A percentile compares a stretch with the other conserved stretches of the same genome.
Evolutionary conservation across 805 yeast species (phyloP).

Genomic region (Priceomyces medius): DNA sequence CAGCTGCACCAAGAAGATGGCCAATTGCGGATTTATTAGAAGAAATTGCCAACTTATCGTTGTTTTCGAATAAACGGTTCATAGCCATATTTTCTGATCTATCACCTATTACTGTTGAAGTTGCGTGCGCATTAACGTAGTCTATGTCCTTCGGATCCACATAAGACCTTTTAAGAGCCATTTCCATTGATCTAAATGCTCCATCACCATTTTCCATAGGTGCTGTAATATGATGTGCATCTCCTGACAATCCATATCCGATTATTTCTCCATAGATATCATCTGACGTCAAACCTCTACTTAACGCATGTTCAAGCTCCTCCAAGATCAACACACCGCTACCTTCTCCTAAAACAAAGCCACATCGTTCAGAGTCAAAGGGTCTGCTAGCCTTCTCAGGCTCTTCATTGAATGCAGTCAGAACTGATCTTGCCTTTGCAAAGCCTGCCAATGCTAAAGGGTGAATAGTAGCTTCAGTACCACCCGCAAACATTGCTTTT

Average conservation of each 20-base stretch:
- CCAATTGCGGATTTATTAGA: slow-evolving; percentile 94
- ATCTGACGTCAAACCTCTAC: slow-evolving; percentile 50
- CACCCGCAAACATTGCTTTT: slow-evolving; percentile 91
- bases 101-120: slow-evolving; percentile 89
- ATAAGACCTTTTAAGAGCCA: slow-evolving; percentile 60
- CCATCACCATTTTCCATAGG: slow-evolving; percentile 84
- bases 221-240: slow-evolving; percentile 90
- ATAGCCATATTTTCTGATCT: slow-evolving; percentile 83
- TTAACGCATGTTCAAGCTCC: slow-evolving; percentile 68
- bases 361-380: slow-evolving; percentile 73
- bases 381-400: slow-evolving; percentile 80
- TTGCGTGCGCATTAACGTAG: slow-evolving; percentile 95
- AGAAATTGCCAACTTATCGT: slow-evolving; percentile 52
- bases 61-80: slow-evolving; percentile 42
- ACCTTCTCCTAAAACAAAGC: slow-evolving; percentile 95
- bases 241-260: slow-evolving; percentile 92
- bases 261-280: slow-evolving; percentile 74
- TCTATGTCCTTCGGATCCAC: slow-evolving; percentile 52
- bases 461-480: slow-evolving; percentile 82
- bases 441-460: slow-evolving; percentile 89
- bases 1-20: slow-evolving; percentile 94
- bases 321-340: slow-evolving; percentile 80
- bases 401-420: slow-evolving; percentile 56
- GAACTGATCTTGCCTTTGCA: slow-evolving; percentile 81
- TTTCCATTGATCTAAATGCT: slow-evolving; percentile 76